Conservation (phyloP, 371 early-diverging fungal genomes). For the Mucor circinelloides region DNA sequence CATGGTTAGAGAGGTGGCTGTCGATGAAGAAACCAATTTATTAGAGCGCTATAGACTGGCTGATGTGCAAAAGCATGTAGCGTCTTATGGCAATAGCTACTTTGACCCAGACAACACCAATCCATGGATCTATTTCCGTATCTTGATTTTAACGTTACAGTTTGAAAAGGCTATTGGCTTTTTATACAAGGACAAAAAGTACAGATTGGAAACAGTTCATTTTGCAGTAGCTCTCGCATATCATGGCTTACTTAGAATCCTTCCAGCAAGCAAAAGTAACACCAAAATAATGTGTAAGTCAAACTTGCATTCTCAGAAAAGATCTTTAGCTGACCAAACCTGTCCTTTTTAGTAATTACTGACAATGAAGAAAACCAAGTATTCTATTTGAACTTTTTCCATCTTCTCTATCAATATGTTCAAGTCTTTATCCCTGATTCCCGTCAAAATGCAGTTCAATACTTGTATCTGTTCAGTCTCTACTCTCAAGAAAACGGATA, state of each 20-base stretch:
- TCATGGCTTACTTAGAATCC: constrained; percentile 65
- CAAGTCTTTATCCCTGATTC: constrained; percentile 50
- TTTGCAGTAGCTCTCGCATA: constrained; percentile 84
- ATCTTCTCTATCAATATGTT: constrained; percentile 63
- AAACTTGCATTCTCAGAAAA: background rate
- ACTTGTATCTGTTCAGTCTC: constrained; percentile 65
- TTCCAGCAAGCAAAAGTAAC: constrained; percentile 21
- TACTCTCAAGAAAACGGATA: constrained; percentile 43
- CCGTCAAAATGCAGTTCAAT: constrained; percentile 67
- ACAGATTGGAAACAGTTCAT: constrained; percentile 82
- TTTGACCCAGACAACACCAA: constrained; percentile 69
- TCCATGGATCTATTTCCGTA: constrained; percentile 76
- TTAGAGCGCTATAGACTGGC: constrained; percentile 69
- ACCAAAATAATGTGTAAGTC: constrained; percentile 33
- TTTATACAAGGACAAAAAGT: constrained; percentile 55
- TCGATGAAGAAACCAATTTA: constrained; percentile 34
- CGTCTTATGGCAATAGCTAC: constrained; percentile 59
- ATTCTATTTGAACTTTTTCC: constrained; percentile 60
- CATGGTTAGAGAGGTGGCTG: constrained; percentile 63
- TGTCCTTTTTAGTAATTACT: constrained; percentile 7
- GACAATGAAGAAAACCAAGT: background rate
- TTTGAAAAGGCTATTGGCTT: constrained; percentile 82
- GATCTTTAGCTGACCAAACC: background rate
- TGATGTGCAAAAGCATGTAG: constrained; percentile 68
- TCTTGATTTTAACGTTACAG: constrained; percentile 78